Percentiles rank a stretch among this genome's conserved stretches.
Evolutionary conservation across 2,329 filamentous ascomycete species (phyloP).

Genomic region (Didymella keratinophila): DNA sequence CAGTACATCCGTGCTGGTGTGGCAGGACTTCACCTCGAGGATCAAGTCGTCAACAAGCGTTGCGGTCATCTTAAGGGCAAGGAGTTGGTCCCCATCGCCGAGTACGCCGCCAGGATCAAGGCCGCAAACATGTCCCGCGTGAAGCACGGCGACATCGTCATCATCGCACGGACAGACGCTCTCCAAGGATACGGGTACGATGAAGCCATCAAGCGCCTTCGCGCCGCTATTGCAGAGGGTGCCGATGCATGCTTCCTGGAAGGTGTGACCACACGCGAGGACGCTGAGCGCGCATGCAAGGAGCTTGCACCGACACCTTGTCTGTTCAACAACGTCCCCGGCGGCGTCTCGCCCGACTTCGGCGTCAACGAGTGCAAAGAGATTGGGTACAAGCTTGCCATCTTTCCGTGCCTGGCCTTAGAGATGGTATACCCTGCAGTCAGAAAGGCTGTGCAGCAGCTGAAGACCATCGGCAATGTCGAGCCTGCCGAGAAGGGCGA

Average conservation of each 20-base stretch:
- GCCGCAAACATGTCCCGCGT: conserved; percentile 62
- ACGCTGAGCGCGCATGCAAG: conserved; percentile 58
- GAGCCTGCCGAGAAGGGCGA: conserved; percentile 51
- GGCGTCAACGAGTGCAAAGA: conserved; percentile 61
- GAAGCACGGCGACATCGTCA: conserved; percentile 64
- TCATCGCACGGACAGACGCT: conserved; percentile 71
- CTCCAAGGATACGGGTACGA: conserved; percentile 65
- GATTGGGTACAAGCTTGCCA: conserved; percentile 67
- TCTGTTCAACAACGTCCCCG: conserved; percentile 66
- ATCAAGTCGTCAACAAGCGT: conserved; percentile 70
- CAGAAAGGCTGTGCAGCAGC: conserved; percentile 37
- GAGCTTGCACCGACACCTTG: conserved; percentile 61
- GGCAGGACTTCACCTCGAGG: conserved; percentile 68
- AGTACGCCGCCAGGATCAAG: conserved; percentile 64
- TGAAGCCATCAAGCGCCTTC: conserved; percentile 61
- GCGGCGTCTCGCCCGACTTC: conserved; percentile 63
- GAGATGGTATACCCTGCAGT: conserved; percentile 48
- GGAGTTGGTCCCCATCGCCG: conserved; percentile 61
- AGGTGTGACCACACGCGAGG: conserved; percentile 61
- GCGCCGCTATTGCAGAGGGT: conserved; percentile 61
- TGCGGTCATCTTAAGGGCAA: conserved; percentile 72
- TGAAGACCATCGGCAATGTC: conserved; percentile 39
- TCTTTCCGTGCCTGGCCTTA: conserved; percentile 57
- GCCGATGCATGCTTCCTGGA: conserved; percentile 69
- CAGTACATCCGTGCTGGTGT: conserved; percentile 64